A percentile compares a stretch with the other conserved stretches of the same genome.
phyloP scores from a whole-genome alignment of 1,284 basidiomycete genomes.

The Cutaneotrichosporon cutaneum region DNA sequence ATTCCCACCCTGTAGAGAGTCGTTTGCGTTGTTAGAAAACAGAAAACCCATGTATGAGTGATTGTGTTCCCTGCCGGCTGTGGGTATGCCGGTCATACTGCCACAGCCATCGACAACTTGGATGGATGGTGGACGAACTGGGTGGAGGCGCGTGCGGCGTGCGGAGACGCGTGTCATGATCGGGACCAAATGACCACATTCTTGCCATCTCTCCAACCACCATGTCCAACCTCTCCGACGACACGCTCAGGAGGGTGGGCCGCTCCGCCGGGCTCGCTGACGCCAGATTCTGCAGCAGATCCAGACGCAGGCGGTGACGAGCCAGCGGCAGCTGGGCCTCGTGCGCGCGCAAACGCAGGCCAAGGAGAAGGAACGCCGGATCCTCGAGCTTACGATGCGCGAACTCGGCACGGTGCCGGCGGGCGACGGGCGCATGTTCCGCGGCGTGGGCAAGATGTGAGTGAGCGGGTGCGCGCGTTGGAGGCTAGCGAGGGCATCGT shows the following conservation, averaged over 20 bases:
- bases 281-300: slow-evolving; percentile 82
- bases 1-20: neutral
- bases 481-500: no score
- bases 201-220: slow-evolving; percentile 20
- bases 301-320: slow-evolving; percentile 76
- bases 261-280: slow-evolving; percentile 15
- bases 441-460: slow-evolving; percentile 88
- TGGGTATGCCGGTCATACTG: no score
- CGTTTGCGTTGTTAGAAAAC: neutral
- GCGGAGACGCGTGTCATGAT: neutral
- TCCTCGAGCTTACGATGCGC: slow-evolving; percentile 75
- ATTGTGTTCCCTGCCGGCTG: neutral
- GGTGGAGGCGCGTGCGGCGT: neutral
- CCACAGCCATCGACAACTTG: no score
- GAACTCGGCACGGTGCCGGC: slow-evolving; percentile 47
- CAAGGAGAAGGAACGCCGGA: slow-evolving; percentile 81
- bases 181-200: neutral
- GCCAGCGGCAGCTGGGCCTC: slow-evolving; percentile 70
- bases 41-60: neutral
- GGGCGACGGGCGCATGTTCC: slow-evolving; percentile 70
- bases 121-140: neutral
- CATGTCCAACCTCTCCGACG: slow-evolving; percentile 77
- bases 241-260: slow-evolving; percentile 75
- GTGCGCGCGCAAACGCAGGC: slow-evolving; percentile 68
- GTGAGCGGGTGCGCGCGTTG: slow-evolving; percentile 39